These are phyloP conservation scores for Leccinellum rugosiceps DNA, from an alignment of 768 basidiomycete genomes.

Conservation along the genomic window DNA sequence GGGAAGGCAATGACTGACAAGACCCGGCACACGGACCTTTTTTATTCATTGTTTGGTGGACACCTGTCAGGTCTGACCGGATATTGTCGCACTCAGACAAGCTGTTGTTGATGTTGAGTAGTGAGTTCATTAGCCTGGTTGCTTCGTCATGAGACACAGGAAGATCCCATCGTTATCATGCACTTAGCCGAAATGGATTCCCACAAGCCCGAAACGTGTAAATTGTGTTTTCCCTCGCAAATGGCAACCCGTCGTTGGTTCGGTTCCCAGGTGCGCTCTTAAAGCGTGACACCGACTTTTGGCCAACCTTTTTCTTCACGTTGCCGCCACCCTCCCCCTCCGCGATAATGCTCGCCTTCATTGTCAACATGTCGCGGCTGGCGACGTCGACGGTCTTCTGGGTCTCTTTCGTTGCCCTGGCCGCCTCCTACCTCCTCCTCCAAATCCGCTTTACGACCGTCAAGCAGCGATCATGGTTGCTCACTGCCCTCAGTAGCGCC, in stretches of 20 bases:
- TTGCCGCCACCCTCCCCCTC: constrained; percentile 17
- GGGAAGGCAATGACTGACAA: neutral
- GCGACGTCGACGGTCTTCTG: constrained; percentile 24
- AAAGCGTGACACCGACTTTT: constrained; percentile 16
- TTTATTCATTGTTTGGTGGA: neutral
- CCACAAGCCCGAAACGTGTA: constrained; percentile 26
- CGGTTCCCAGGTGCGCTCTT: constrained; percentile 20
- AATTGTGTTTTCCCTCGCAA: constrained; percentile 8
- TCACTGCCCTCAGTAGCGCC: constrained; percentile 40
- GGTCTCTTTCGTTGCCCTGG: constrained; percentile 17
- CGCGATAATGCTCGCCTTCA: constrained; percentile 21
- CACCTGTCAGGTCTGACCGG: constrained; percentile 17
- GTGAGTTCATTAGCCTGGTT: neutral
- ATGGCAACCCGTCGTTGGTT: constrained; percentile 9
- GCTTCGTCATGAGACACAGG: constrained; percentile 4
- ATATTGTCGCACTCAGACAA: neutral
- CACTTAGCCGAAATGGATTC: constrained; percentile 17
- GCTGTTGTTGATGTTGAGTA: neutral
- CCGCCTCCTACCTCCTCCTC: constrained; percentile 29
- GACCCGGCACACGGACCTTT: neutral
- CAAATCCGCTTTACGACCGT: constrained; percentile 30
- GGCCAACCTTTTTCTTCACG: constrained; percentile 12
- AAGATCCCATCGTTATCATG: constrained; percentile 14
- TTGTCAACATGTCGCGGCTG: constrained; percentile 16
- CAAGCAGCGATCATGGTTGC: constrained; percentile 47